Conservation (phyloP, 257 asterid genomes). For the Eustoma russellianum region DNA sequence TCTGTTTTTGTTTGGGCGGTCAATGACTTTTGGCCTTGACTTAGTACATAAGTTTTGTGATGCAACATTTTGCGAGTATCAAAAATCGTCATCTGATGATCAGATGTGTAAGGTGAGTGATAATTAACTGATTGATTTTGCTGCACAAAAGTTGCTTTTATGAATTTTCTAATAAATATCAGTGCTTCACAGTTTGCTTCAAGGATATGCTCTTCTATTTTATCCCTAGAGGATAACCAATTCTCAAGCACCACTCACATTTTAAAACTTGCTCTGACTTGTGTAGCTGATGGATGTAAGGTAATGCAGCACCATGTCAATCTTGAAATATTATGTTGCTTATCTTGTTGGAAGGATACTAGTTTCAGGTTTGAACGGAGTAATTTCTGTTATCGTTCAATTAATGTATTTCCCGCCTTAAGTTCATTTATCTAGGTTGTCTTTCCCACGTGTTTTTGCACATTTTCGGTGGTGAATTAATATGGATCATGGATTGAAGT, state of each 20-base stretch:
- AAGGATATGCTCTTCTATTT: constrained; percentile 55
- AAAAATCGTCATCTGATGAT: constrained; percentile 46
- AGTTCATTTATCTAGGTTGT: constrained; percentile 7
- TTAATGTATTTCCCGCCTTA: not conserved
- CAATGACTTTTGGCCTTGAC: constrained; percentile 29
- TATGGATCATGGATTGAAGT: too few relatives aligned
- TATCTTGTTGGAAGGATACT: not conserved
- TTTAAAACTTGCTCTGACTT: constrained; percentile 37
- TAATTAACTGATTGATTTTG: constrained; percentile 1
- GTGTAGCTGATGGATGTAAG: constrained; percentile 61
- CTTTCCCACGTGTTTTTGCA: too few relatives aligned
- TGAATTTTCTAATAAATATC: constrained; percentile 12
- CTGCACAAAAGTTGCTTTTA: not conserved
- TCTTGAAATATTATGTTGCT: too few relatives aligned
- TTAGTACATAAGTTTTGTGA: constrained; percentile 48
- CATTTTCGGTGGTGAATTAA: too few relatives aligned
- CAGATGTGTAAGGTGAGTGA: constrained; percentile 64
- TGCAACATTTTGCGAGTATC: constrained; percentile 45
- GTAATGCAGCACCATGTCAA: constrained; percentile 24
- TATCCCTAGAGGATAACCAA: constrained; percentile 40
- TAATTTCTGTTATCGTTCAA: not conserved
- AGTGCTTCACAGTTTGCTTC: constrained; percentile 45
- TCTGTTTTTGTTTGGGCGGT: constrained; percentile 45
- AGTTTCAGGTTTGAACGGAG: not conserved
- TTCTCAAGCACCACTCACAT: constrained; percentile 30